Base-by-base conservation (phyloP, 1,284 basidiomycete species). In the Rhodotorula sp. region DNA sequence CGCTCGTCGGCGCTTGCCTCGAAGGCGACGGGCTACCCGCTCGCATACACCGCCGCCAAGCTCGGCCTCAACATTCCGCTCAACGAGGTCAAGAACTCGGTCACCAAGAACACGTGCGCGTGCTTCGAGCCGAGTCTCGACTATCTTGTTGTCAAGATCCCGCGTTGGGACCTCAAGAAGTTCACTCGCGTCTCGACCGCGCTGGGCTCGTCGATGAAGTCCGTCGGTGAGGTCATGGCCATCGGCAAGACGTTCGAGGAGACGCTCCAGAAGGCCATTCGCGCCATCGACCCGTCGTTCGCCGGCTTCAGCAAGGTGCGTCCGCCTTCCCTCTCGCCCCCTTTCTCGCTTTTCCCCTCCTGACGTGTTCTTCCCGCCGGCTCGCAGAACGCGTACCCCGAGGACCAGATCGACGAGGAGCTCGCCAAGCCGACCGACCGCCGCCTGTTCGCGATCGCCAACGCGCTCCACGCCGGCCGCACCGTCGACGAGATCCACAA, bases 81-180 rank as follows among this genome's bases (percentile, higher is more conserved):
- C 62, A 97, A 98, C 83, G 94, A 97, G 84, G 97, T 98, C 84
- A 91, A 91, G 83, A 99, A 99, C 85, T 90, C 90, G 44, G 96
- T 98, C 72, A 98, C 97, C 66, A 95, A 94, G 82, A 89, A 94
- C 75, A 99, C 96, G 9, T 91, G 89, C 48, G 96, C 96, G 17
- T 99, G 97, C 85, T 99, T 99, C 82, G 97, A 99, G 84, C 96
- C 95, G n/a, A 92, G 90, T 79, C 87, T 99, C 84, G 96, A 99
- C 83, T 98, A 99, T 82, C 89, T 92, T 74, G 94, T 98, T 61
- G 94, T 97, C 81, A 99, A 99, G 86, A 97, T 99, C 80, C 96
- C 96, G 65, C 90, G 95, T 75, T 99, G 96, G 96, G 96, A 99
- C 83, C 84, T 98, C 80, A 96, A 96, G 83, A 99, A 99, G 87